These are phyloP conservation scores for Mucor indicus DNA, from an alignment of 371 early-diverging fungal species.

Conservation along the genomic window DNA sequence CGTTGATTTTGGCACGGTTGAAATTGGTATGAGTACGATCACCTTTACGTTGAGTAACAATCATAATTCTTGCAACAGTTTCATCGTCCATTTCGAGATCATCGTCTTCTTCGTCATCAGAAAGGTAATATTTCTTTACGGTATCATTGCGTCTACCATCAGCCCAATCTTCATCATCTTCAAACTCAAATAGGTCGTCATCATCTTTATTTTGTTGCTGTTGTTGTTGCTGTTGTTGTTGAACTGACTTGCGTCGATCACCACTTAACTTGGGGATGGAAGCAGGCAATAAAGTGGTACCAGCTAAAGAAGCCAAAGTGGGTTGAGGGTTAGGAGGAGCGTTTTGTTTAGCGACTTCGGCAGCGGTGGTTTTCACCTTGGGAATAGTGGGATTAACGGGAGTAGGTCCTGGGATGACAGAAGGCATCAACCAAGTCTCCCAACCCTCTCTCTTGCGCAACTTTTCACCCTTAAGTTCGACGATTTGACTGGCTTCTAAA, in stretches of 20 bases:
- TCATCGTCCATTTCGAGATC: conserved; percentile 84
- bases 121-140: conserved; percentile 62
- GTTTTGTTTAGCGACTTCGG: conserved; percentile 27
- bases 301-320: conserved; percentile 43
- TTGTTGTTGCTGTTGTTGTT: conserved; percentile 5
- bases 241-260: conserved; percentile 24
- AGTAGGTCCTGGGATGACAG: conserved; percentile 18
- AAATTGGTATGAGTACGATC: conserved; percentile 71
- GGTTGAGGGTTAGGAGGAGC: conserved; percentile 24
- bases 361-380: conserved; percentile 22
- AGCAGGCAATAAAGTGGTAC: conserved; percentile 21
- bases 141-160: conserved; percentile 55
- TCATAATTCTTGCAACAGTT: conserved; percentile 80
- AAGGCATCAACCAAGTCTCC: conserved; percentile 70
- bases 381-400: conserved; percentile 15
- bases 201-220: too few species aligned
- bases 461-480: conserved; percentile 59
- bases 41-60: conserved; percentile 85
- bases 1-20: conserved; percentile 82
- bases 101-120: conserved; percentile 66
- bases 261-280: conserved; percentile 19
- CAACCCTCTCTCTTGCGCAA: conserved; percentile 74
- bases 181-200: conserved; percentile 76
- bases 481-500: conserved; percentile 47
- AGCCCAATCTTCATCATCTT: conserved; percentile 64